These are phyloP conservation scores for Saitozyma sp. DNA, from an alignment of 768 basidiomycete genomes.

Conservation along the genomic window DNA sequence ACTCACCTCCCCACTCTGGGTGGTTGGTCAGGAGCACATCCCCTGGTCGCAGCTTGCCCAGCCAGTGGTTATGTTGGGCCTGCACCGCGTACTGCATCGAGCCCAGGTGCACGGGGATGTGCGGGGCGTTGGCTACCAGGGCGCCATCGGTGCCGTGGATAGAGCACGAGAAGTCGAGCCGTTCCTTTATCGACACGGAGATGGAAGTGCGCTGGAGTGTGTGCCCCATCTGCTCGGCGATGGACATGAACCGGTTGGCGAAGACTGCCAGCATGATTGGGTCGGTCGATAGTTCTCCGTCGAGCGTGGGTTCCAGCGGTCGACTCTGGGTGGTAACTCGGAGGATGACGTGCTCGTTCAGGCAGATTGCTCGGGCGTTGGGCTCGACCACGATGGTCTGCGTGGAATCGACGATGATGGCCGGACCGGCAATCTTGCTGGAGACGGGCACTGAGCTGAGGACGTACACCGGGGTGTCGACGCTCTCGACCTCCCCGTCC, in stretches of 20 bases:
- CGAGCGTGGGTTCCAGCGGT: neutral
- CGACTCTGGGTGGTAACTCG: neutral
- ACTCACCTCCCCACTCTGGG: constrained; percentile 14
- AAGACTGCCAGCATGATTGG: constrained; percentile 26
- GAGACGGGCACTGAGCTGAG: constrained; percentile 64
- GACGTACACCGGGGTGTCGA: constrained; percentile 74
- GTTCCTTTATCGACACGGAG: constrained; percentile 34
- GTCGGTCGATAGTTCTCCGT: constrained; percentile 9
- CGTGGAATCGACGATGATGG: constrained; percentile 90
- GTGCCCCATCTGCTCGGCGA: constrained; percentile 42
- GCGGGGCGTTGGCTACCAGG: constrained; percentile 46
- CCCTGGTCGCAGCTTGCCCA: constrained; percentile 20
- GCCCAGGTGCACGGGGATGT: constrained; percentile 38
- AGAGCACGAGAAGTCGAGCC: constrained; percentile 38
- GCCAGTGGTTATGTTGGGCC: constrained; percentile 23
- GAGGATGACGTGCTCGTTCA: constrained; percentile 11
- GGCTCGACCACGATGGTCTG: constrained; percentile 77
- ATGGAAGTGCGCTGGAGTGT: constrained; percentile 35
- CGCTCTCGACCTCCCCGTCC: constrained; percentile 10
- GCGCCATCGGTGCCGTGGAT: constrained; percentile 38
- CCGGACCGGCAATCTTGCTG: constrained; percentile 74
- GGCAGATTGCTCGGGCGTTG: constrained; percentile 3
- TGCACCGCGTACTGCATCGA: constrained; percentile 36
- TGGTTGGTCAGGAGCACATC: constrained; percentile 37
- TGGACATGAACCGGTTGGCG: constrained; percentile 24